These are phyloP conservation scores for Eucalyptus grandis DNA, from an alignment of 345 rosid genomes.

Conservation along the genomic window DNA sequence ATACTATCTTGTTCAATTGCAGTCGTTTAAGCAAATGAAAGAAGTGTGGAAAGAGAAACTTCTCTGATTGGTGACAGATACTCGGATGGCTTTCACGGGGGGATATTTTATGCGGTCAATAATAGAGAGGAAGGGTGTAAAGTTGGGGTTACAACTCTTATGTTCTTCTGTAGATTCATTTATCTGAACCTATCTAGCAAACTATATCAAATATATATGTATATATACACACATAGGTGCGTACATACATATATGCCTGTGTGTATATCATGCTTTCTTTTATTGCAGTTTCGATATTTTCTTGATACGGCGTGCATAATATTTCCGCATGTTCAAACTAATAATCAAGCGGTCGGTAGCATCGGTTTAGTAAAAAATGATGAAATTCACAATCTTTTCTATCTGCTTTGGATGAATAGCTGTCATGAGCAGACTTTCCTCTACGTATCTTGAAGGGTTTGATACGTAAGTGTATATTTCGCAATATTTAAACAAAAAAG, in stretches of 20 bases:
- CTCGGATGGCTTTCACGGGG: neutral
- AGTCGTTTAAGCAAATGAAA: neutral
- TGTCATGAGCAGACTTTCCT: neutral
- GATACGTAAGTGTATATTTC: neutral
- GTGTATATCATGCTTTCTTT: neutral
- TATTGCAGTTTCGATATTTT: neutral
- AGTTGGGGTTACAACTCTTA: too few relatives aligned
- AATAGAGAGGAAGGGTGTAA: neutral
- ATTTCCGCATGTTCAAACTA: neutral
- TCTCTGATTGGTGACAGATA: neutral
- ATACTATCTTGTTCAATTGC: neutral
- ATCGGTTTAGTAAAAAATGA: neutral
- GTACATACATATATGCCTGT: neutral
- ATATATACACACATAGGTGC: neutral
- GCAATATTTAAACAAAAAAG: neutral
- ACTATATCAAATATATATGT: neutral
- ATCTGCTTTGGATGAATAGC: neutral
- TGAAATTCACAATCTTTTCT: neutral
- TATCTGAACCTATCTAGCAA: neutral
- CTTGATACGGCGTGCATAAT: neutral
- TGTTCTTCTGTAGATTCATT: neutral
- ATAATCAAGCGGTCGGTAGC: neutral
- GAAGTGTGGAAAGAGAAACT: neutral
- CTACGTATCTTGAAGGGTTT: neutral
- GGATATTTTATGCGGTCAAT: neutral